Conservation (phyloP, 208 protist species). For the Acanthamoeba healyi region DNA sequence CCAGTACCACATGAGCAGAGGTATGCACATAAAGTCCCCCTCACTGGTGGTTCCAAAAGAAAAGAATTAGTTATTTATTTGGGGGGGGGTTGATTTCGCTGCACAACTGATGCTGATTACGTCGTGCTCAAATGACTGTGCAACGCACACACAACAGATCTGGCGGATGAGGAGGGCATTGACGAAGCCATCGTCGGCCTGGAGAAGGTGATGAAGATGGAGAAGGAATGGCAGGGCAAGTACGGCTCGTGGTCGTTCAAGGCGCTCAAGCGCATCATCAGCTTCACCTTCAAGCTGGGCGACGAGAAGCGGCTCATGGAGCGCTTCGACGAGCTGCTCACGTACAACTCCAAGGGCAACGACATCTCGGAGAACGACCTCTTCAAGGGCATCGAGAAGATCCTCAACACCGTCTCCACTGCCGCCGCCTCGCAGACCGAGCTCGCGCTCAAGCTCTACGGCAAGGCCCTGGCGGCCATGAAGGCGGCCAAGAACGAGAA, state of each 20-base stretch:
- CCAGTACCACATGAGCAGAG: slow-evolving; percentile 93
- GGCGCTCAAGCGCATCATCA: slow-evolving; percentile 94
- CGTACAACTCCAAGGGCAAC: slow-evolving; percentile 40
- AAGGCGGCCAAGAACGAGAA: slow-evolving; percentile 86
- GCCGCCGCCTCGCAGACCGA: slow-evolving; percentile 80
- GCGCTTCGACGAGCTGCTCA: slow-evolving; percentile 91
- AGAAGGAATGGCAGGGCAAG: slow-evolving; percentile 88
- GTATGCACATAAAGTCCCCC: not conserved
- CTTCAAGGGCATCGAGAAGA: slow-evolving; percentile 94
- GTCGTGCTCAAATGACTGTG: not conserved
- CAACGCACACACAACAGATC: not conserved
- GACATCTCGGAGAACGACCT: slow-evolving; percentile 84
- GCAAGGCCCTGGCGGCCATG: slow-evolving; percentile 77
- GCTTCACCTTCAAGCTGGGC: slow-evolving; percentile 89
- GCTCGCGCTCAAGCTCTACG: slow-evolving; percentile 78
- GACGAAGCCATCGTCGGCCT: slow-evolving; percentile 91
- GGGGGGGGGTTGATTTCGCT: not conserved
- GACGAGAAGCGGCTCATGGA: slow-evolving; percentile 93
- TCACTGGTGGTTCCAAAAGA: not conserved
- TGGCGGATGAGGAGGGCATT: slow-evolving; percentile 88
- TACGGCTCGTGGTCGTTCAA: slow-evolving; percentile 95
- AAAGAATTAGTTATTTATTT: too few species aligned
- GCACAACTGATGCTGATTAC: not conserved
- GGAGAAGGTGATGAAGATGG: slow-evolving; percentile 91
- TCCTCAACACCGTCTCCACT: slow-evolving; percentile 92